Evolutionary conservation across 768 basidiomycete genomes (phyloP), one percentile per base, ranked within the genome.

Genomic region (Serendipita sp.): DNA sequence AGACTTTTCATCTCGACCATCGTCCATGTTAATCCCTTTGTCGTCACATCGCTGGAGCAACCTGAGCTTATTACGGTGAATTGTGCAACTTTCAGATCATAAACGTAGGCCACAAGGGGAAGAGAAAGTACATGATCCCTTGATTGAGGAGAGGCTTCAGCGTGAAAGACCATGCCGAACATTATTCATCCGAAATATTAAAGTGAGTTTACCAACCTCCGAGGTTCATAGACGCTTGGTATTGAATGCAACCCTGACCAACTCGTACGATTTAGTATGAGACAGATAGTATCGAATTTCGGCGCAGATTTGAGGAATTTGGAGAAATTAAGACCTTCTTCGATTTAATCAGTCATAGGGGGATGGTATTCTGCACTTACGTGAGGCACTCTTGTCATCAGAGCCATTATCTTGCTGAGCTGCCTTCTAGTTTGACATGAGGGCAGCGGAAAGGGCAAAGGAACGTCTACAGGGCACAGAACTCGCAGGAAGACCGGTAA

Each of bases 281-380:
- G 79, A 91, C 89, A 41, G 84, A 84, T 69, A 91, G 90, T 72
- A 84, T 86, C 3, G 86, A 88, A 72, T 86, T 99, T 5, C 86
- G 89, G 67, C 80, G 78, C 48, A 82, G 83, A 63, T 99, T 98
- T 75, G 91, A 92, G 76, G 86, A 88, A 66, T 89, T 92, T 71
- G 96, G 96, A 68, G 91, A 92, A 71, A 91, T 98, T 77, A 93
- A 92, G 76, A 93, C 90, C 0, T 97, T 94, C 74, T 98, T 97
- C 74, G 96, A 99, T 75, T 78, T 98, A 18, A 89, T 98, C 67
- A 82, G 84, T 58, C 94, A 89, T 10, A 81, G 96, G 66, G 96
- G 96, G n/a, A 96, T 99, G 90, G 88, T 97, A 13, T 99, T 99
- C 74, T 88, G 98, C 51, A 99, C 95, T 56, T 99, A 91, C 73